Evolutionary conservation across 1,139 yeast species (phyloP), one percentile per base, ranked within the genome.

Genomic region (Suhomyces terraborum): DNA sequence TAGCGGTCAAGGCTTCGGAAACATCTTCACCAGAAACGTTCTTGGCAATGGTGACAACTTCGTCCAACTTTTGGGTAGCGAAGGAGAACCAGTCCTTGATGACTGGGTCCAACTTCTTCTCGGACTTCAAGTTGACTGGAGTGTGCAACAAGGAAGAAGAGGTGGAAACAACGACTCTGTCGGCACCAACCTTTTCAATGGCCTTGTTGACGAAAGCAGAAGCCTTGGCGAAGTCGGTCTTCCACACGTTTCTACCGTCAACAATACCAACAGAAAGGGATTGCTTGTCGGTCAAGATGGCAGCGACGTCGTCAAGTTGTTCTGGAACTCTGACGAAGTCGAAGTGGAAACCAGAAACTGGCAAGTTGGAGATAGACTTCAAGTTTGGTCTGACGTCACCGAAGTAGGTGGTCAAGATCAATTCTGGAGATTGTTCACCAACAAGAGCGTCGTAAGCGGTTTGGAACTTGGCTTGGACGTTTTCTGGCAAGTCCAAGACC

Each of bases 161-260:
- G 54, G 98, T 88, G 54, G 98, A 84, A 55, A 88, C 95, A 59
- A 87, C 70, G 54, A 88, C 91, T 71, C 93, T 84, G 64, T 88
- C 95, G 55, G 79, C 77, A 68, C 97, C 97, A 57, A 91, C 75
- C 74, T 85, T 84, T 56, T 73, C 82, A 62, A 86, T 77, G 57
- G 96, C 97, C 70, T 82, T 79, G 67, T 83, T 76, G 59, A 89
- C 95, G 52, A 84, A 67, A 54, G 73, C 85, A 62, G 89, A 74
- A 54, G 98, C 95, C 74, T 82, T 82, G 62, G 93, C 69, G 61
- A 84, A 87, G 77, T 93, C 87, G 68, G 95, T 85, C 82, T 93
- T 93, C 98, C 98, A 93, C 73, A 93, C 88, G 83, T 93, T 93
- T 83, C 98, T 89, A 76, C 98, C 98, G 61, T 88, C 95, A 61